Evolutionary conservation across 176 grass and related monocot genomes (phyloP).

Genomic region (Rhynchospora pubera): DNA sequence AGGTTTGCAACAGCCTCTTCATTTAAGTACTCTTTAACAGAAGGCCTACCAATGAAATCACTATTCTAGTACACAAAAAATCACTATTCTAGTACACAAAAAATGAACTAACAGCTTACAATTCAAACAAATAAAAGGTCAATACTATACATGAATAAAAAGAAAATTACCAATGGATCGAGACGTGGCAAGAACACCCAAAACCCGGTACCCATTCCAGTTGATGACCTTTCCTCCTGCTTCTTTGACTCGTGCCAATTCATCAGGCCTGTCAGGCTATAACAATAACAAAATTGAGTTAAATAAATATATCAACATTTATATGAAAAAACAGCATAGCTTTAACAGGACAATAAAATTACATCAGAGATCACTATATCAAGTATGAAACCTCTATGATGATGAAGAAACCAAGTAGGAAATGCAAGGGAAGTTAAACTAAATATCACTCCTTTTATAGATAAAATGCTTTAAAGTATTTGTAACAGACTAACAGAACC

Average conservation of each 20-base stretch:
- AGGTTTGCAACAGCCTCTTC: not conserved
- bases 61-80: not conserved
- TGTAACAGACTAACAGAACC: too few species aligned
- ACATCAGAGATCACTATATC: not conserved
- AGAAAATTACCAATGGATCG: slow-evolving; percentile 75
- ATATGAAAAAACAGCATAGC: not conserved
- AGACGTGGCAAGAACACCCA: slow-evolving; percentile 71
- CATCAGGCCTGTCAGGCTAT: slow-evolving; percentile 77
- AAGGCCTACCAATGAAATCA: not conserved
- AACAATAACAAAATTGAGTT: slow-evolving; percentile 16
- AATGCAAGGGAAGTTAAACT: not conserved
- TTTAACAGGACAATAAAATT: not conserved
- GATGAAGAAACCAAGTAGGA: not conserved
- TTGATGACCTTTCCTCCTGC: slow-evolving; percentile 74
- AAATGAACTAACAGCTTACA: not conserved
- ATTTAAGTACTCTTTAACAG: not conserved
- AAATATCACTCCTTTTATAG: not conserved
- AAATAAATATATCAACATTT: not conserved
- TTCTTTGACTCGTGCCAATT: slow-evolving; percentile 66
- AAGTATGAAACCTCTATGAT: not conserved
- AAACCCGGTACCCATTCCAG: slow-evolving; percentile 70
- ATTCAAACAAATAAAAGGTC: too few species aligned
- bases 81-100: too few species aligned
- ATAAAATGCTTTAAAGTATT: not conserved
- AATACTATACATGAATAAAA: not conserved